Conservation (phyloP, 2,329 filamentous ascomycete genomes). For the Diaporthe sp. region DNA sequence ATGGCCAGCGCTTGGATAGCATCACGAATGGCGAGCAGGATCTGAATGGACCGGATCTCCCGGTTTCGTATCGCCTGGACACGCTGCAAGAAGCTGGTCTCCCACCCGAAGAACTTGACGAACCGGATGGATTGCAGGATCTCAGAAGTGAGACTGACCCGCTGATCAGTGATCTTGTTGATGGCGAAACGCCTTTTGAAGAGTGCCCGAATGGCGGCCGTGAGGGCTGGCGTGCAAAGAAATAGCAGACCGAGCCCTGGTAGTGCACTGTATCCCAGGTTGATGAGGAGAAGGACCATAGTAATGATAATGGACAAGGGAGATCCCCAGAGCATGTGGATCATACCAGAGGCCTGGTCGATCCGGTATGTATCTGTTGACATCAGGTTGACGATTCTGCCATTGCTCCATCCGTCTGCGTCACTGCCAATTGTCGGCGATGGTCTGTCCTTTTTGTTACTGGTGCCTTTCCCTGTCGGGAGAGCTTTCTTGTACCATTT, state of each 20-base stretch:
- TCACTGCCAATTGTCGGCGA: conserved; percentile 67
- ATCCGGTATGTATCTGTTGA: conserved; percentile 94
- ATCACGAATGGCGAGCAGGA: conserved; percentile 85
- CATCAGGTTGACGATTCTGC: conserved; percentile 93
- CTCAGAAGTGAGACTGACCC: conserved; percentile 91
- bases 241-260: conserved; percentile 88
- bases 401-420: conserved; percentile 90
- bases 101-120: conserved; percentile 98
- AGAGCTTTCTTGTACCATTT: conserved; percentile 57
- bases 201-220: conserved; percentile 79
- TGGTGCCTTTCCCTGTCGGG: conserved; percentile 51
- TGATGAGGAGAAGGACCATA: conserved; percentile 85
- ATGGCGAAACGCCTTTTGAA: conserved; percentile 82
- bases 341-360: conserved; percentile 87
- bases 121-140: conserved; percentile 92
- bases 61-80: conserved; percentile 78
- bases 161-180: conserved; percentile 94
- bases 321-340: conserved; percentile 91
- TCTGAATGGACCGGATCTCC: conserved; percentile 86
- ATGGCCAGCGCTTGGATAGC: conserved; percentile 86
- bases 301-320: conserved; percentile 85
- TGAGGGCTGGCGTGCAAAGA: conserved; percentile 81
- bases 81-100: conserved; percentile 84
- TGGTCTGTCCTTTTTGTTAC: conserved; percentile 45
- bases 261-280: conserved; percentile 91